phyloP scores from a whole-genome alignment of 148 eudicot species.

The Talinum fruticosum region DNA sequence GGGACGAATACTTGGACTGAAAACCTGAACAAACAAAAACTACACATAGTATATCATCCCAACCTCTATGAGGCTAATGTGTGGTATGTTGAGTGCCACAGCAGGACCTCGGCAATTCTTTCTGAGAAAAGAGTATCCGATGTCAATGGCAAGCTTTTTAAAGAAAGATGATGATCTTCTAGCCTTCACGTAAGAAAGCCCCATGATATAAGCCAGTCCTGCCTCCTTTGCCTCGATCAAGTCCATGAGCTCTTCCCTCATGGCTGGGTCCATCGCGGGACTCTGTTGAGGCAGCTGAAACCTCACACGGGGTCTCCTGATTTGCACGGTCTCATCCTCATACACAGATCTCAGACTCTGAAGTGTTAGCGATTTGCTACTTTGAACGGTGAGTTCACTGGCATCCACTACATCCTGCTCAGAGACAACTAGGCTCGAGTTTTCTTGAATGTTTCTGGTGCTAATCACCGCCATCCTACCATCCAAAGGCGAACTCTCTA shows the following conservation, averaged over 20 bases:
- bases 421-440: slow-evolving; percentile 42
- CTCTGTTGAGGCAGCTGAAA: slow-evolving; percentile 53
- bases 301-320: slow-evolving; percentile 55
- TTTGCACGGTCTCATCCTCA: slow-evolving; percentile 59
- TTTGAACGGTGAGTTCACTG: slow-evolving; percentile 37
- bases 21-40: neutral
- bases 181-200: slow-evolving; percentile 87
- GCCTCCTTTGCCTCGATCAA: slow-evolving; percentile 88
- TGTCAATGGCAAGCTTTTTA: slow-evolving; percentile 76
- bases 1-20: neutral
- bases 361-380: slow-evolving; percentile 68
- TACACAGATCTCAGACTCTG: slow-evolving; percentile 71
- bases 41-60: slow-evolving; percentile 39
- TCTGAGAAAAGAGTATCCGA: slow-evolving; percentile 81
- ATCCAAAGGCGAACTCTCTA: slow-evolving; percentile 62
- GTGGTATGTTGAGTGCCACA: slow-evolving; percentile 91
- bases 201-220: slow-evolving; percentile 88
- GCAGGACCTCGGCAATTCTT: slow-evolving; percentile 95
- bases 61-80: slow-evolving; percentile 93
- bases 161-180: slow-evolving; percentile 64
- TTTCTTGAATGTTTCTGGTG: slow-evolving; percentile 32
- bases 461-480: slow-evolving; percentile 97
- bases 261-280: slow-evolving; percentile 53
- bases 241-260: slow-evolving; percentile 74
- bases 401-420: slow-evolving; percentile 40